A percentile compares a stretch with the other conserved stretches of the same genome.
Evolutionary conservation across 2,329 filamentous ascomycete species (phyloP).

Genomic region (Simplicillium aogashimaense): DNA sequence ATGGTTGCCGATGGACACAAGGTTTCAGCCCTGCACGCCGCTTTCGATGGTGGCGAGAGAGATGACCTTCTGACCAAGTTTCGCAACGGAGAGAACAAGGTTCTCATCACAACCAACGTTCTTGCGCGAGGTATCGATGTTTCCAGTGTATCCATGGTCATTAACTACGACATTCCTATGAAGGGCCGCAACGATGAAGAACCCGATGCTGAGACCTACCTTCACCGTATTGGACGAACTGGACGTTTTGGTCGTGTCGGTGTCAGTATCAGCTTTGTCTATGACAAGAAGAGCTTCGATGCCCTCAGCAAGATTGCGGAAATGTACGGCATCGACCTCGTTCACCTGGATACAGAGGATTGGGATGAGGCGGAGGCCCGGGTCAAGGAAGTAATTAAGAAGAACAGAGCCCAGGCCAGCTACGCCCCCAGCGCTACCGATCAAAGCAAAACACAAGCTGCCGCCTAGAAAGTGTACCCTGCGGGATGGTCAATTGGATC

Average conservation of each 20-base stretch:
- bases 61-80: slow-evolving; percentile 81
- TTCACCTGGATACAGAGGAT: slow-evolving; percentile 72
- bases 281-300: slow-evolving; percentile 71
- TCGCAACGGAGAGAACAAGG: slow-evolving; percentile 78
- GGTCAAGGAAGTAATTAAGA: slow-evolving; percentile 75
- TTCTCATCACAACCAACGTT: slow-evolving; percentile 96
- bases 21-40: slow-evolving; percentile 82
- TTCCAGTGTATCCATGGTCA: slow-evolving; percentile 89
- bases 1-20: slow-evolving; percentile 88
- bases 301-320: slow-evolving; percentile 71
- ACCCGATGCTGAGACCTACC: slow-evolving; percentile 89
- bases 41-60: slow-evolving; percentile 72
- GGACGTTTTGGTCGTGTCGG: slow-evolving; percentile 94
- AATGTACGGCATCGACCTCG: slow-evolving; percentile 72
- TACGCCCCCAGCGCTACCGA: slow-evolving; percentile 38
- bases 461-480: slow-evolving; percentile 15
- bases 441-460: slow-evolving; percentile 13
- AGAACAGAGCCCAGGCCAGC: slow-evolving; percentile 47
- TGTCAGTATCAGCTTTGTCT: slow-evolving; percentile 90
- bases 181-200: slow-evolving; percentile 67
- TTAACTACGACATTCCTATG: slow-evolving; percentile 88
- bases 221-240: slow-evolving; percentile 94
- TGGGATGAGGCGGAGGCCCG: slow-evolving; percentile 84
- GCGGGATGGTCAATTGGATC: slow-evolving; percentile 3
- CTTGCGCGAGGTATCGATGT: slow-evolving; percentile 90